These are phyloP conservation scores for Paecilomyces fulvus DNA, from an alignment of 2,329 filamentous ascomycete species.

Conservation along the genomic window DNA sequence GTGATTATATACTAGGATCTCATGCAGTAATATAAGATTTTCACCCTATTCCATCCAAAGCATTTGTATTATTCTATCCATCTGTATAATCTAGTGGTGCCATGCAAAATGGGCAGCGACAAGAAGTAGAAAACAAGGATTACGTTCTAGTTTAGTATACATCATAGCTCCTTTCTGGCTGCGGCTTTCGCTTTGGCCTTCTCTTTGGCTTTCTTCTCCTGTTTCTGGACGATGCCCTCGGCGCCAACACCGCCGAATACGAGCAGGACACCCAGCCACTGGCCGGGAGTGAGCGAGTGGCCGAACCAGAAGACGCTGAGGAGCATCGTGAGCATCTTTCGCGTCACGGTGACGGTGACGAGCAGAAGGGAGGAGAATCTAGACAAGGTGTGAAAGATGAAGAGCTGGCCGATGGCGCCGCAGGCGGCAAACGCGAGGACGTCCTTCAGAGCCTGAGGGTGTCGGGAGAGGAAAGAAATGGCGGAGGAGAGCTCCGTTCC, in stretches of 20 bases:
- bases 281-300: conserved; percentile 75
- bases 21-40: too few species aligned
- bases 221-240: conserved; percentile 70
- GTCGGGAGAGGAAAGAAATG: conserved; percentile 65
- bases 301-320: conserved; percentile 92
- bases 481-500: conserved; percentile 75
- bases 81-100: background rate
- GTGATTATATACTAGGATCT: too few species aligned
- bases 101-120: background rate
- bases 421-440: conserved; percentile 84
- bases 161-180: conserved; percentile 9
- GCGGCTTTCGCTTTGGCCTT: conserved; percentile 44
- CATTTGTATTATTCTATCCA: background rate
- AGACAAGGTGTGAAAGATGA: conserved; percentile 93
- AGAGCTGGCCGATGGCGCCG: conserved; percentile 88
- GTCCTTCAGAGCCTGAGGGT: conserved; percentile 78
- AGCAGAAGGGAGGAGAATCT: conserved; percentile 87
- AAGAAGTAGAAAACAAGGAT: background rate
- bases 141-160: background rate
- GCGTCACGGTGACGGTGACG: conserved; percentile 91
- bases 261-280: conserved; percentile 84
- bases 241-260: conserved; percentile 95
- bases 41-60: too few species aligned
- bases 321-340: conserved; percentile 99
- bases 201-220: conserved; percentile 77